Evolutionary conservation across 495 filamentous ascomycete species (phyloP), one percentile per base, ranked within the genome.

Genomic region (Aspergillus saccharolyticus): DNA sequence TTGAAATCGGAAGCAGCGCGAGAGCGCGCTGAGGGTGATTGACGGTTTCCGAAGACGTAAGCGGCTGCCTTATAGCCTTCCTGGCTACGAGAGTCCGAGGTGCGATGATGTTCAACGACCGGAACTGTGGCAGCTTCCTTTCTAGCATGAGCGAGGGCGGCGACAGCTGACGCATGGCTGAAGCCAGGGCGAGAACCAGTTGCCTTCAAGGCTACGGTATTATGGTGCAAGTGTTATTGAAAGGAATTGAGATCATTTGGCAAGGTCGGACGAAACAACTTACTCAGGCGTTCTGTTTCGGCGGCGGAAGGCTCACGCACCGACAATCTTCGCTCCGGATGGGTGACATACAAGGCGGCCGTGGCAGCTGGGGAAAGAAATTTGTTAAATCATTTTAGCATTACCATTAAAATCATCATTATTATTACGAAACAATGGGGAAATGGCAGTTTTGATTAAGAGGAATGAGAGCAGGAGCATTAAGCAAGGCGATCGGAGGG

Each of bases 61-160:
- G 88, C 60, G 0, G 91, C 90, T 19, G 90, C 90, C 58, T 87
- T 89, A 9, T 86, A 80, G 30, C 86, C 86, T 48, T 84, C 79
- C 5, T 80, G 66, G 60, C 81, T 88, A 46, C 73, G 64, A 57
- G 81, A 77, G 20, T 79, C 74, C 46, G 83, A 75, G 69, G 78
- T 75, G 62, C 80, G 82, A 66, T 85, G 83, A 67, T 92, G 85
- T 62, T 85, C 84, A 14, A 86, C 88, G 45, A 84, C 72, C 19
- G 81, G 64, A 16, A 89, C 87, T 18, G 88, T 87, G 24, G 84
- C 80, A 21, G 82, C 67, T 17, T 82, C 82, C 39, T 77, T 72
- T 33, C 85, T 85, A 22, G 83, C 77, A 78, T 89, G 87, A 22
- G 89, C 89, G 17, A 94, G 75, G 44, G 89, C 90, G 39, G 87